phyloP scores from a whole-genome alignment of 2,329 filamentous ascomycete genomes.

The Penicillium fuscoglaucum region DNA sequence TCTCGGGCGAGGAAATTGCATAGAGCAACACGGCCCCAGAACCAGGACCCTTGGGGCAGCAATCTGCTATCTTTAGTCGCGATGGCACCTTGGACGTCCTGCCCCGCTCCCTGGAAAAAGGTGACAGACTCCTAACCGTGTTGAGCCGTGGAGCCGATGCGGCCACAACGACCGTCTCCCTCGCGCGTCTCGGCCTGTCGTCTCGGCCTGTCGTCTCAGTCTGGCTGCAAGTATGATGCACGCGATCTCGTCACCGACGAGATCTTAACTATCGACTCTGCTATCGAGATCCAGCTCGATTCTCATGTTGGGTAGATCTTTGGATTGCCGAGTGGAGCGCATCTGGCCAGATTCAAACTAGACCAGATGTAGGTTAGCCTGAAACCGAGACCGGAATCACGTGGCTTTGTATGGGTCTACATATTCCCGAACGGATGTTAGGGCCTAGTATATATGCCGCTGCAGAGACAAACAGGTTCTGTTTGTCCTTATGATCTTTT shows the following conservation, averaged over 20 bases:
- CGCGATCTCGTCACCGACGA: constrained; percentile 50
- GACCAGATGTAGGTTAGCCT: not conserved
- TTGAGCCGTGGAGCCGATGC: constrained; percentile 45
- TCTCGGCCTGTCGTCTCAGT: too few species aligned
- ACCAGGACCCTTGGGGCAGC: constrained; percentile 48
- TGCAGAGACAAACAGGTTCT: too few species aligned
- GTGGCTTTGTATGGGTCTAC: not conserved
- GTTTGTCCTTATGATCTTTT: too few species aligned
- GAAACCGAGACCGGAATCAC: fast-evolving
- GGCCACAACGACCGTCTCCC: constrained; percentile 33
- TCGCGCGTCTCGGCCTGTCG: constrained; percentile 42
- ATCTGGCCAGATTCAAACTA: constrained; percentile 2
- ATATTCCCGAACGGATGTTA: too few species aligned
- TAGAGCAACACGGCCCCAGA: constrained; percentile 40
- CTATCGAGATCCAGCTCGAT: constrained; percentile 33
- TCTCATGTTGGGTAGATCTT: constrained; percentile 42
- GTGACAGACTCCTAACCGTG: constrained; percentile 50
- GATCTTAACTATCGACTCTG: constrained; percentile 22
- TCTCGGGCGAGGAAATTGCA: constrained; percentile 37
- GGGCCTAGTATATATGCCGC: too few species aligned
- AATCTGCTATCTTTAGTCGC: constrained; percentile 51
- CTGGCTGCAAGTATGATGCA: constrained; percentile 32
- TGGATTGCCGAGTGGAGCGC: constrained; percentile 47
- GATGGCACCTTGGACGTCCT: constrained; percentile 48
- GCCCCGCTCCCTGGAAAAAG: constrained; percentile 49